Evolutionary conservation across 202 grass and related monocot genomes (phyloP).

Genomic region (Zoysia matrella): DNA sequence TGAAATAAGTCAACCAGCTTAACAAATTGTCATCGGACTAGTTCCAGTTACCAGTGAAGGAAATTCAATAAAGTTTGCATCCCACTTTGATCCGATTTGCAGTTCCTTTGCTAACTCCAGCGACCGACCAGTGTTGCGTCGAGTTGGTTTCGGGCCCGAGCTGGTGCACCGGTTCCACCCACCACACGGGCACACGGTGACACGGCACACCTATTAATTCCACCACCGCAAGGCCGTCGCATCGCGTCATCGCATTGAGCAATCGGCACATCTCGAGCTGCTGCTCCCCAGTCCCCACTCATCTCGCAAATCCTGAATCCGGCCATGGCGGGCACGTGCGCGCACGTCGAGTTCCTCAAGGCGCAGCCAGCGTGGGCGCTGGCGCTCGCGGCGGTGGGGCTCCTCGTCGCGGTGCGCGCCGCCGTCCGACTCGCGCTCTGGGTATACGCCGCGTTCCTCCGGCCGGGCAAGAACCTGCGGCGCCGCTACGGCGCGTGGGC

Average conservation of each 20-base stretch:
- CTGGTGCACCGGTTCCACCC: slow-evolving; percentile 54
- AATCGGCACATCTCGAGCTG: not conserved
- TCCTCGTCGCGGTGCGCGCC: too few species aligned
- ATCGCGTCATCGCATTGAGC: too few species aligned
- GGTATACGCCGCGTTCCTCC: slow-evolving; percentile 80
- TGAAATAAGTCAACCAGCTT: too few species aligned
- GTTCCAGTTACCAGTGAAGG: too few species aligned
- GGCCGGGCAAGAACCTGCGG: slow-evolving; percentile 72
- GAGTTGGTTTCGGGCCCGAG: not conserved
- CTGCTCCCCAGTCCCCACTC: not conserved
- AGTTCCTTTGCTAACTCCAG: not conserved
- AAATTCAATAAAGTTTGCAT: not conserved
- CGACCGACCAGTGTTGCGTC: not conserved
- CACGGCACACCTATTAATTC: not conserved
- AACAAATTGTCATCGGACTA: not conserved
- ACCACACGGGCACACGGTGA: slow-evolving; percentile 17
- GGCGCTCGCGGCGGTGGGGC: too few species aligned
- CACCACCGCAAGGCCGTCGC: too few species aligned
- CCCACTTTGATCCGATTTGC: not conserved
- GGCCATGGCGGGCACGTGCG: slow-evolving; percentile 64
- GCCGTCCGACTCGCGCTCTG: too few species aligned
- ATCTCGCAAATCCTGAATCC: not conserved
- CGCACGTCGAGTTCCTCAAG: slow-evolving; percentile 79
- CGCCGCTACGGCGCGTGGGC: slow-evolving; percentile 88
- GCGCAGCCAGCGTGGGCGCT: too few species aligned